Evolutionary conservation across 257 asterid species (phyloP), one percentile per base, ranked within the genome.

Genomic region (Henckelia pumila): DNA sequence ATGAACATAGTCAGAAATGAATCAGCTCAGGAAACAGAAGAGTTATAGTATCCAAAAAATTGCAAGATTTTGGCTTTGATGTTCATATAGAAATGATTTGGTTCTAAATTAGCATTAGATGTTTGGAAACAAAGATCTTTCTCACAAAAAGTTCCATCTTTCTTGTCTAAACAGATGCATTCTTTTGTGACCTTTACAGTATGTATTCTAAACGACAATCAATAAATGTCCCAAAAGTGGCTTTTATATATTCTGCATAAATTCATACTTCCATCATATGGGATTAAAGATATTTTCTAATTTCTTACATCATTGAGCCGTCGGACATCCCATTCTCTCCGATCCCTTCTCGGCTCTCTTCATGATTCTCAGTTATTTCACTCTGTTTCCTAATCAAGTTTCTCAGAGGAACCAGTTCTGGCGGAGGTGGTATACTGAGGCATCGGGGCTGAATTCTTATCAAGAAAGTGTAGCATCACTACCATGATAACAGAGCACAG

Each of bases 1-100:
- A n/a, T n/a, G n/a, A n/a, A n/a, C n/a, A n/a, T n/a, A n/a, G n/a
- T n/a, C n/a, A n/a, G n/a, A n/a, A 7, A 16, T 14, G 0, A 78
- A 68, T 30, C 66, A 58, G 40, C 66, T 61, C 3, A 81, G 55
- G 76, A 16, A 62, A 32, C 75, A 71, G 58, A 81, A 52, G 70
- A 75, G 78, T 72, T 61, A 71, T 7, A 76, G 69, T 37, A 13
- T 67, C 58, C 22, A 76, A 82, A 14, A 82, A 82, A 69, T 11
- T 79, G 68, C 74, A 72, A 60, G 81, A 82, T 0, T 77, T 86
- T 69, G 81, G 80, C 33, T 73, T 79, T 44, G 81, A 75, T 47
- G 28, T 58, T 24, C 21, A 64, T 64, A 19, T 14, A 26, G 70
- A 49, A 25, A 14, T 21, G 37, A 49, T 64, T 30, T 64, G 59